These are phyloP conservation scores for Cynanchum wilfordii DNA, from an alignment of 257 asterid genomes.

Conservation along the genomic window DNA sequence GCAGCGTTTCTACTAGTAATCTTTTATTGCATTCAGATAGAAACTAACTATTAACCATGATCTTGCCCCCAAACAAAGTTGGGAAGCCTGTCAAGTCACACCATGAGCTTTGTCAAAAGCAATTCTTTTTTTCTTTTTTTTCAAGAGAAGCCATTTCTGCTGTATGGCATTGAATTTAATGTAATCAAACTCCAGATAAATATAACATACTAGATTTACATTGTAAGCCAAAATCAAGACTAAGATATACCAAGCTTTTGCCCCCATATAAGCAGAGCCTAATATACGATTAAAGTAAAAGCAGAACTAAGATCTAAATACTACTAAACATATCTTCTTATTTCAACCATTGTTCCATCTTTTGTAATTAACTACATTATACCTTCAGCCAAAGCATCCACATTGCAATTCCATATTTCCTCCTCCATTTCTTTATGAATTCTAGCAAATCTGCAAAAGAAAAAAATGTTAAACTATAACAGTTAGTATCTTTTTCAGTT, in stretches of 20 bases:
- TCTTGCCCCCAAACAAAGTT: slow-evolving; percentile 8
- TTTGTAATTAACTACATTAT: slow-evolving; percentile 12
- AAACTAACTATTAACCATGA: background rate
- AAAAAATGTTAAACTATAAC: background rate
- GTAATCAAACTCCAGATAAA: background rate
- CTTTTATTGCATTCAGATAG: background rate
- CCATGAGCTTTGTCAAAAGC: slow-evolving; percentile 16
- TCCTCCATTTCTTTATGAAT: slow-evolving; percentile 6
- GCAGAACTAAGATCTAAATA: background rate
- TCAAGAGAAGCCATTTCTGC: background rate
- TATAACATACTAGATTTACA: slow-evolving; percentile 10
- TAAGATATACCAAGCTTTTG: slow-evolving; percentile 1
- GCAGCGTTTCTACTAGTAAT: slow-evolving; percentile 1
- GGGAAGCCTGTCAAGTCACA: slow-evolving; percentile 12
- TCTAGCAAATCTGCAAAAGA: slow-evolving; percentile 14
- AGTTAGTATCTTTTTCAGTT: background rate
- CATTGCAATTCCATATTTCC: slow-evolving; percentile 4
- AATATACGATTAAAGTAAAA: background rate
- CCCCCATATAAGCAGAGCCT: slow-evolving; percentile 5
- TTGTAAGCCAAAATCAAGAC: slow-evolving; percentile 8
- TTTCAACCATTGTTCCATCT: slow-evolving; percentile 5
- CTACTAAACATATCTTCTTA: slow-evolving; percentile 13
- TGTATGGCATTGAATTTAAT: background rate
- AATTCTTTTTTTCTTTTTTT: background rate
- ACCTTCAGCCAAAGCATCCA: slow-evolving; percentile 27